Conservation (phyloP, 208 protist genomes). For the Leishmania major region DNA sequence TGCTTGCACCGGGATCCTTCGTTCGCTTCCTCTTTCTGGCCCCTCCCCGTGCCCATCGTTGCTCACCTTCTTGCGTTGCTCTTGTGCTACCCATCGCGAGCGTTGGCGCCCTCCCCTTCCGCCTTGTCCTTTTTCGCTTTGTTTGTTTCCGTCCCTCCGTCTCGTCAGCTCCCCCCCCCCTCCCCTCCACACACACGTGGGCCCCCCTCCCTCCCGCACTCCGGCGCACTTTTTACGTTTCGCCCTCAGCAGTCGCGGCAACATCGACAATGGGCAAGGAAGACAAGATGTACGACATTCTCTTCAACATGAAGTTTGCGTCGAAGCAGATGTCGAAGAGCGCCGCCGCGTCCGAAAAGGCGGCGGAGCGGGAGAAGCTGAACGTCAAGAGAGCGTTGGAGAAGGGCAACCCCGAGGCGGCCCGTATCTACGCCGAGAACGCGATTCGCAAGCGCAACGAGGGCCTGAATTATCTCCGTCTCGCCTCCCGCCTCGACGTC, state of each 20-base stretch:
- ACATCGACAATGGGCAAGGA: slow-evolving; percentile 55
- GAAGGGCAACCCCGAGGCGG: slow-evolving; percentile 97
- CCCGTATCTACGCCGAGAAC: slow-evolving; percentile 98
- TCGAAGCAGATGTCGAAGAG: slow-evolving; percentile 94
- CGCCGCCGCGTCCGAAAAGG: slow-evolving; percentile 85
- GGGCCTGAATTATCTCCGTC: slow-evolving; percentile 94
- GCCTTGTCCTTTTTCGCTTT: not conserved
- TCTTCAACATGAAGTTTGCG: slow-evolving; percentile 97
- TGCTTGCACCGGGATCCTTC: not conserved
- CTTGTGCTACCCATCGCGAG: slow-evolving; percentile 1
- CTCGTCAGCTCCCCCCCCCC: not conserved
- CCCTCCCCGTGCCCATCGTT: not conserved
- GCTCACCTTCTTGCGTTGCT: not conserved
- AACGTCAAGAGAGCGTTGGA: slow-evolving; percentile 96
- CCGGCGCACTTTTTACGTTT: not conserved
- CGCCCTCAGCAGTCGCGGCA: not conserved
- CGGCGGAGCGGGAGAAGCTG: slow-evolving; percentile 92
- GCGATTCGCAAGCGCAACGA: slow-evolving; percentile 97
- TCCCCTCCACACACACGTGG: not conserved
- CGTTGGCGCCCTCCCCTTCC: not conserved
- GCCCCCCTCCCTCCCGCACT: not conserved
- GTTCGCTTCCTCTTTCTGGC: not conserved
- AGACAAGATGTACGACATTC: slow-evolving; percentile 86
- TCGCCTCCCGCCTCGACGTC: slow-evolving; percentile 96
- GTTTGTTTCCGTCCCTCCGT: not conserved